Evolutionary conservation across 75 land plant species (phyloP).

Genomic region (Pinus albicaulis): DNA sequence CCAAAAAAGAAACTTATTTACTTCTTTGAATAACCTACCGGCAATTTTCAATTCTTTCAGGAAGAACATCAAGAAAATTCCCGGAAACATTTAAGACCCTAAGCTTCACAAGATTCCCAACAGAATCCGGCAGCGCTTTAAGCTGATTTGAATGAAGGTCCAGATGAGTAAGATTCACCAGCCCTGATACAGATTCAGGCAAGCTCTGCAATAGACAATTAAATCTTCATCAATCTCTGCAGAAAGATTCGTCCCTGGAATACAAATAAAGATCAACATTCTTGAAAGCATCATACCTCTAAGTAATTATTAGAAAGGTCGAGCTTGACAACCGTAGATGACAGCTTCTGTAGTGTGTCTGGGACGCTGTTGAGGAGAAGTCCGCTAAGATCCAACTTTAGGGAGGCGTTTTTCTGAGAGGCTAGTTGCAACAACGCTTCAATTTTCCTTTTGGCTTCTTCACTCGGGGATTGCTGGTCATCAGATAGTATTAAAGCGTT

Average conservation of each 20-base stretch:
- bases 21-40: slow-evolving; percentile 25
- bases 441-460: neutral
- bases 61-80: slow-evolving; percentile 59
- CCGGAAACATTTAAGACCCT: slow-evolving; percentile 63
- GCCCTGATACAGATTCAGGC: slow-evolving; percentile 50
- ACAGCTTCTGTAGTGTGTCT: neutral
- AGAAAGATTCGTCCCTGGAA: neutral
- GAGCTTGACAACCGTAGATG: slow-evolving; percentile 25
- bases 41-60: slow-evolving; percentile 75
- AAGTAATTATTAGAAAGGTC: slow-evolving; percentile 60
- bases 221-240: too few species aligned
- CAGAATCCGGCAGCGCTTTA: slow-evolving; percentile 50
- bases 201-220: slow-evolving; percentile 24
- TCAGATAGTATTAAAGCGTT: neutral
- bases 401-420: neutral
- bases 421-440: neutral
- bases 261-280: neutral
- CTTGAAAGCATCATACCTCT: slow-evolving; percentile 28
- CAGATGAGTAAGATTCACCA: slow-evolving; percentile 47
- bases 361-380: neutral
- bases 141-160: slow-evolving; percentile 69
- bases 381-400: neutral
- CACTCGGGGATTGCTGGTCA: neutral
- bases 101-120: slow-evolving; percentile 62
- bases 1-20: neutral